phyloP scores from a whole-genome alignment of 495 filamentous ascomycete genomes.

The Hamigera avellanea region DNA sequence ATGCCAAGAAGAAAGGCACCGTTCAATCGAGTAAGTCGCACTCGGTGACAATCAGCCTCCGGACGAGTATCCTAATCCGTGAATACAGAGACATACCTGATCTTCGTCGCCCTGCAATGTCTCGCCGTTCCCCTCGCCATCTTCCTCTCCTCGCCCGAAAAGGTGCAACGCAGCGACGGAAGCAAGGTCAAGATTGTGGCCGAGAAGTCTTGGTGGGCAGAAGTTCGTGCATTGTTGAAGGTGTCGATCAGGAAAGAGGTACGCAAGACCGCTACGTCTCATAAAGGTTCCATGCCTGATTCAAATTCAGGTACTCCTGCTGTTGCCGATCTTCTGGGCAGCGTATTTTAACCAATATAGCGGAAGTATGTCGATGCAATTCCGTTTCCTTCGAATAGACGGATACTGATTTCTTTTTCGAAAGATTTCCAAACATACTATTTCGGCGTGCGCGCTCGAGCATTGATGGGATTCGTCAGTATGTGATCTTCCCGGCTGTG shows the following conservation, averaged over 20 bases:
- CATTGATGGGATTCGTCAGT: constrained; percentile 25
- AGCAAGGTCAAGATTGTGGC: constrained; percentile 35
- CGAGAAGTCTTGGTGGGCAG: constrained; percentile 28
- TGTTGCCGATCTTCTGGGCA: constrained; percentile 28
- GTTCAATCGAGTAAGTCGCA: constrained; percentile 14
- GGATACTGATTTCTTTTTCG: constrained; percentile 2
- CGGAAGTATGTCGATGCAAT: constrained; percentile 9
- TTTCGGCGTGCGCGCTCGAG: constrained; percentile 26
- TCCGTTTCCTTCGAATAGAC: not conserved
- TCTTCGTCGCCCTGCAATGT: constrained; percentile 50
- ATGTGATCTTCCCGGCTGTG: constrained; percentile 3
- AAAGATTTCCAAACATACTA: constrained; percentile 26
- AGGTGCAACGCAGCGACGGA: constrained; percentile 45
- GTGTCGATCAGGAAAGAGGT: constrained; percentile 16
- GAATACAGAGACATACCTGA: constrained; percentile 38
- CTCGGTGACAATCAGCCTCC: too few species aligned
- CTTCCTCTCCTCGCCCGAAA: constrained; percentile 38
- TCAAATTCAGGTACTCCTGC: constrained; percentile 14
- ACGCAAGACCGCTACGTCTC: too few species aligned
- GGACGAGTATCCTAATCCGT: not conserved
- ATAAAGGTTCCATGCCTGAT: too few species aligned
- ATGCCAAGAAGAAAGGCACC: constrained; percentile 14
- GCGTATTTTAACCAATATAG: constrained; percentile 28
- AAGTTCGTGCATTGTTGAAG: constrained; percentile 21
- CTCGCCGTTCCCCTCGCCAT: constrained; percentile 40